Conservation (phyloP, 2,329 filamentous ascomycete species). For the Teratosphaeria nubilosa region DNA sequence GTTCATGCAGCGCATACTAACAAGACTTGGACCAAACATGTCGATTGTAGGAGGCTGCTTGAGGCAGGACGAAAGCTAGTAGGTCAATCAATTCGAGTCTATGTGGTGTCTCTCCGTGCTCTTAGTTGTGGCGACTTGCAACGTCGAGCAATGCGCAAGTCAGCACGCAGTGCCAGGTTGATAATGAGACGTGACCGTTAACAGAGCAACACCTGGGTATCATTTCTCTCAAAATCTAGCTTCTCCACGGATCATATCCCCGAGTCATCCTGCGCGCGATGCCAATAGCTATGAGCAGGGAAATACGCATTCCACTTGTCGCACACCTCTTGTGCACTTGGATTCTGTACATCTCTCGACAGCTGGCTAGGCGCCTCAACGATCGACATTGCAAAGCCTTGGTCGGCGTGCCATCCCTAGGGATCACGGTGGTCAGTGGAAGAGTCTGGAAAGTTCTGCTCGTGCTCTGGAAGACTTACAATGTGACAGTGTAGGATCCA, state of each 20-base stretch:
- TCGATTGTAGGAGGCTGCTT: too few species aligned
- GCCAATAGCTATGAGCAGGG: background rate
- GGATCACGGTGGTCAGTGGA: background rate
- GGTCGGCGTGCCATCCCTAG: background rate
- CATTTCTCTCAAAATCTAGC: background rate
- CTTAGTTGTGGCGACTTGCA: too few species aligned
- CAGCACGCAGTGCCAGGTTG: too few species aligned
- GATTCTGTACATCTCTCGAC: background rate
- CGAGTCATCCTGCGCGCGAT: background rate
- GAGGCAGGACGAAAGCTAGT: too few species aligned
- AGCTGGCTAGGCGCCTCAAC: background rate
- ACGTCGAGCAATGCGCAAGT: too few species aligned
- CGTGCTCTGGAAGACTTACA: background rate
- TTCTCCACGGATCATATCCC: background rate
- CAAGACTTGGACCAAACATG: too few species aligned
- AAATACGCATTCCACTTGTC: background rate
- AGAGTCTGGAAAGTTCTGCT: background rate
- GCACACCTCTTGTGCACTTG: background rate
- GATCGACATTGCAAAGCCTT: background rate
- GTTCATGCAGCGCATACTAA: too few species aligned
- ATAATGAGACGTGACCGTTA: too few species aligned
- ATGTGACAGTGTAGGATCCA: conserved; percentile 13
- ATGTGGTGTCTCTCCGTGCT: too few species aligned
- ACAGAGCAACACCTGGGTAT: too few species aligned
- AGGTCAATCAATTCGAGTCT: too few species aligned